Percentiles rank a stretch among this genome's conserved stretches.
Conservation (phyloP, 768 basidiomycete genomes). For the Pleurotus ostreatus region DNA sequence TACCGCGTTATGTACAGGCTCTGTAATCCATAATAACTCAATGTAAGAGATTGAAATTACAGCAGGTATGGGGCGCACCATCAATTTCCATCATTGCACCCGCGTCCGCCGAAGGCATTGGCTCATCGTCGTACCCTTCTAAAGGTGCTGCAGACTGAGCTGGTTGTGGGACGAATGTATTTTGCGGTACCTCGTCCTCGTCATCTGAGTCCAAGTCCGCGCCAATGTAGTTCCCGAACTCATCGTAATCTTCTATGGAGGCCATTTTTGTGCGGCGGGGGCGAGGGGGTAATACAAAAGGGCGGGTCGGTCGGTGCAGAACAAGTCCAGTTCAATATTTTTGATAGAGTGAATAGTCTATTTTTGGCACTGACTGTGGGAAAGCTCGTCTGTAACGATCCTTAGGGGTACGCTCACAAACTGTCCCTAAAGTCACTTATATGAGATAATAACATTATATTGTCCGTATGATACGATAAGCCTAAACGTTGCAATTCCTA, state of each 20-base stretch:
- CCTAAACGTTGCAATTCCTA: too few relatives aligned
- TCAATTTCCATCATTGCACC: constrained; percentile 83
- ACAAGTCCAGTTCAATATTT: not conserved
- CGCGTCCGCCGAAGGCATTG: constrained; percentile 48
- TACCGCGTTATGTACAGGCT: constrained; percentile 77
- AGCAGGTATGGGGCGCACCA: constrained; percentile 37
- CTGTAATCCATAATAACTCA: constrained; percentile 33
- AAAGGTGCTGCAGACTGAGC: constrained; percentile 41
- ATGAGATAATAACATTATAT: too few relatives aligned
- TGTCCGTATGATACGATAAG: too few relatives aligned
- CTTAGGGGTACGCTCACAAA: too few relatives aligned
- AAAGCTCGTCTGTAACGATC: too few relatives aligned
- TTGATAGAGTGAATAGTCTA: not conserved
- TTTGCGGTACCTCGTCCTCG: constrained; percentile 54
- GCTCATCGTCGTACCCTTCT: constrained; percentile 81
- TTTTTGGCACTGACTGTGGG: constrained; percentile 25
- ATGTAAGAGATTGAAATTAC: constrained; percentile 12
- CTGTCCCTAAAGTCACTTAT: too few relatives aligned
- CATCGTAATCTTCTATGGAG: constrained; percentile 80
- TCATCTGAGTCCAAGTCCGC: constrained; percentile 92
- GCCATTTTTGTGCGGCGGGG: constrained; percentile 27
- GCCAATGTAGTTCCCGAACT: constrained; percentile 98
- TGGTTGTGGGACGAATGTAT: constrained; percentile 37
- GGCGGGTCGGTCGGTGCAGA: not conserved
- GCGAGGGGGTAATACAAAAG: not conserved